Evolutionary conservation across 371 early-diverging fungal species (phyloP).

Genomic region (Mucor racemosus): DNA sequence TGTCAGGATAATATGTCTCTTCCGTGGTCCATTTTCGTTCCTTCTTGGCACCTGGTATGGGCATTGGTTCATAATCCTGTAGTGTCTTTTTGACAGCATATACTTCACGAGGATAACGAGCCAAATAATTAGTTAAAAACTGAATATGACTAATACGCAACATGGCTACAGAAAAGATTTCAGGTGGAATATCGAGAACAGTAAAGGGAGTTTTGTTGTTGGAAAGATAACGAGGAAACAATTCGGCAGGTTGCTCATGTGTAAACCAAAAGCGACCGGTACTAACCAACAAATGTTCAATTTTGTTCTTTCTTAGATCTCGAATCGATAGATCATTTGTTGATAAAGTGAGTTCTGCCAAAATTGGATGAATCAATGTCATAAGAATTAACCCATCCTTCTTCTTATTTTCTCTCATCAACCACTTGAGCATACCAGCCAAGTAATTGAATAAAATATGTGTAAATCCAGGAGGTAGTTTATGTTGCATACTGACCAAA

Average conservation of each 20-base stretch:
- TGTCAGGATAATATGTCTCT: slow-evolving; percentile 40
- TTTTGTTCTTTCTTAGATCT: slow-evolving; percentile 68
- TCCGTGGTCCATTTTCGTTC: not conserved
- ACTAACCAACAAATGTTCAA: slow-evolving; percentile 58
- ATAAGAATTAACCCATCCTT: slow-evolving; percentile 50
- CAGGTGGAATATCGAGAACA: slow-evolving; percentile 54
- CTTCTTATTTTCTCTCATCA: slow-evolving; percentile 43
- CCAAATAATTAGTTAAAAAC: slow-evolving; percentile 64
- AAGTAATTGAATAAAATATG: slow-evolving; percentile 66
- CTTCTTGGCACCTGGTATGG: slow-evolving; percentile 19
- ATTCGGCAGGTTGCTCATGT: slow-evolving; percentile 52
- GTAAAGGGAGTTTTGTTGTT: slow-evolving; percentile 35
- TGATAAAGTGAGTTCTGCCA: slow-evolving; percentile 61
- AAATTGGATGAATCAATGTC: slow-evolving; percentile 55
- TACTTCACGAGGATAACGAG: slow-evolving; percentile 60
- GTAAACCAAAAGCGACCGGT: slow-evolving; percentile 70
- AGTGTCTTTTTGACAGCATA: slow-evolving; percentile 61
- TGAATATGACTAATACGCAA: slow-evolving; percentile 67
- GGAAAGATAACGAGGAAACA: slow-evolving; percentile 57
- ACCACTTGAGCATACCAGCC: slow-evolving; percentile 69
- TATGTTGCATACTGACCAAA: slow-evolving; percentile 57
- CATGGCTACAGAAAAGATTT: slow-evolving; percentile 60
- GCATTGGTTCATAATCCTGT: slow-evolving; percentile 49
- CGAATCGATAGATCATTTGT: slow-evolving; percentile 64
- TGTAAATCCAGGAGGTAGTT: slow-evolving; percentile 63